Evolutionary conservation across 2,329 filamentous ascomycete genomes (phyloP), one percentile per base, ranked within the genome.

Genomic region (Zymoseptoria crescenta): DNA sequence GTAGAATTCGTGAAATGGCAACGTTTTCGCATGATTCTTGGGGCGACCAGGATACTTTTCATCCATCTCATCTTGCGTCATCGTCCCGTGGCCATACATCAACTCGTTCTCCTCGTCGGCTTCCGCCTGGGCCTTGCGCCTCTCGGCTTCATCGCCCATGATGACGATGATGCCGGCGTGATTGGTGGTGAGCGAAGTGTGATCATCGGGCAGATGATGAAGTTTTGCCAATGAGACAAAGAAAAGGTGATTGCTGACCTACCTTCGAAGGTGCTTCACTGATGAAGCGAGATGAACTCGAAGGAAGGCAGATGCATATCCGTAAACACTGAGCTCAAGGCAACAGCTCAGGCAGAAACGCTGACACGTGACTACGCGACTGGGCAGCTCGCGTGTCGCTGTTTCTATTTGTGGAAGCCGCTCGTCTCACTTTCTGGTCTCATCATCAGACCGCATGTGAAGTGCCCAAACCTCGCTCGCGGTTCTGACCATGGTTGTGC

Each of bases 1-100:
- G 72, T 88, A 91, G 0, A 99, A 80, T 3, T 89, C 86, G 60
- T 90, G 87, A 70, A 99, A 99, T 4, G 85, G 84, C 8, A 95
- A 77, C 0, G 93, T 96, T 62, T 84, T 84, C 48, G 85, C 85
- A 66, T 88, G 83, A 65, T 97, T 99, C 62, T 79, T 83, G 3
- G 94, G 94, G 2, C 91, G 84, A 68, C 91, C 86, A 2, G 91
- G 90, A 70, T 89, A 95, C 72, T 82, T 82, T 56, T 77, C 74
- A 63, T 82, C 75, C 20, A 83, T 73, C 57, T 80, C 77, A 63
- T 77, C 73, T 60, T 77, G 73, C 9, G 70, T 75, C 62, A 76
- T 62, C 19, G 70, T 62, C 19, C 76, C 75, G 58, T 77, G 74
- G 49, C 75, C 74, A 61, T 82, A 81, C 73, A 80, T 79, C 63